Evolutionary conservation across 441 rosid species (phyloP), one percentile per base, ranked within the genome.

Genomic region (Viola pubescens): DNA sequence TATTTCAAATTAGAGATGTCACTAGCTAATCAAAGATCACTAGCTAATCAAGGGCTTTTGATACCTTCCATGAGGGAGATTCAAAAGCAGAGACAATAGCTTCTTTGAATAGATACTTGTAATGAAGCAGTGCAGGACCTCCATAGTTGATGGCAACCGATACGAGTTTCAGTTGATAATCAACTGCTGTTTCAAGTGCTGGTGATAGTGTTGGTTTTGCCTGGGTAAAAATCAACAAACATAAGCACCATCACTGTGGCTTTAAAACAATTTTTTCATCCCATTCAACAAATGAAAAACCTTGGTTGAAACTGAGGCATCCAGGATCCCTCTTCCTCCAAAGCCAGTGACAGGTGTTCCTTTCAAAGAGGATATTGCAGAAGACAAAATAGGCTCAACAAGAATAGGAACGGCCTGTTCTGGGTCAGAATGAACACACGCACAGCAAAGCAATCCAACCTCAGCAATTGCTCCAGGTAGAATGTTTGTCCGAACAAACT

Each of bases 381-480:
- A 79, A 11, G 78, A 75, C 62, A 94, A 79, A 71, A 91, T 81
- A 60, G 98, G 99, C 68, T 88, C 89, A 66, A 91, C 94, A 78
- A 94, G 85, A 65, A 81, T 81, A 75, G 71, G 70, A 64, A 84
- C 89, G 56, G 99, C 92, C 83, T 85, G 97, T 67, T 90, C 89
- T 9, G 99, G 99, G 77, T 83, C 84, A 68, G 99, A 77, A 71
- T 88, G 96, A 78, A 94, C 84, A 76, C 96, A 91, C 58, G 99
- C 98, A 76, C 99, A 85, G 72, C 98, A 91, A 79, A 94, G 99
- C 70, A 91, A 79, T 74, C 99, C 99, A 68, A 94, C 97, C 83
- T 94, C 99, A 9, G 99, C 98, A 75, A 94, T 73, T 70, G 99
- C 98, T 65, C 99, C 99, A 54, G 98, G 99, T 76, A 94, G 99